Percentiles rank a stretch among this genome's conserved stretches.
Evolutionary conservation across 1,284 basidiomycete genomes (phyloP).

Genomic region (Sphaerobolus stellatus): DNA sequence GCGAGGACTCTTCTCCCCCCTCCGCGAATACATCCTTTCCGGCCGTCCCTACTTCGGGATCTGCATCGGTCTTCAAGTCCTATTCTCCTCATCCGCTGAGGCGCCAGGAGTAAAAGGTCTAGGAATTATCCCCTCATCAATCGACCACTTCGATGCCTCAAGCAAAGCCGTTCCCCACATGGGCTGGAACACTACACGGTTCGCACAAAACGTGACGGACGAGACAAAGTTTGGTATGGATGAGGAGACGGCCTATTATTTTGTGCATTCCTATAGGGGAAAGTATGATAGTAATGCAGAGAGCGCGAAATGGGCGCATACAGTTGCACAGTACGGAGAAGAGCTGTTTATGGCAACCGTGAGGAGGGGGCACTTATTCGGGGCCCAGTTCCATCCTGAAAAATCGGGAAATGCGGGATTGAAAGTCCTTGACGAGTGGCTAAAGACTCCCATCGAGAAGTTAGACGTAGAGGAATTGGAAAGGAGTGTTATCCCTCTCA

Average conservation of each 20-base stretch:
- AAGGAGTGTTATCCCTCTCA: slow-evolving; percentile 34
- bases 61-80: slow-evolving; percentile 97
- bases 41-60: slow-evolving; percentile 97
- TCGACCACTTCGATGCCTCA: slow-evolving; percentile 63
- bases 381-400: slow-evolving; percentile 97
- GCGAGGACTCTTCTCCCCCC: slow-evolving; percentile 78
- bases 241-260: slow-evolving; percentile 79
- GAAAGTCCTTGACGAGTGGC: slow-evolving; percentile 80
- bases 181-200: slow-evolving; percentile 87
- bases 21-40: slow-evolving; percentile 81
- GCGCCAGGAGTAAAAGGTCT: slow-evolving; percentile 54
- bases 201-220: slow-evolving; percentile 42
- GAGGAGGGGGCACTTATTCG: slow-evolving; percentile 86
- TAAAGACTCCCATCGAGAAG: slow-evolving; percentile 55
- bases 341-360: slow-evolving; percentile 92
- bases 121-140: slow-evolving; percentile 69
- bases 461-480: slow-evolving; percentile 31
- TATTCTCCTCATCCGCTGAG: slow-evolving; percentile 87
- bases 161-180: slow-evolving; percentile 96
- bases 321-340: slow-evolving; percentile 89
- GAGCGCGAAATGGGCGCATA: slow-evolving; percentile 75
- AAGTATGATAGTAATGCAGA: slow-evolving; percentile 63
- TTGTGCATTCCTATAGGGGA: slow-evolving; percentile 94
- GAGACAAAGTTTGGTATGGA: slow-evolving; percentile 44
- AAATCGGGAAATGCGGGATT: slow-evolving; percentile 95